A percentile compares a stretch with the other conserved stretches of the same genome.
These are phyloP conservation scores for Eucalyptus cladocalyx DNA, from an alignment of 345 rosid species.

Conservation along the genomic window DNA sequence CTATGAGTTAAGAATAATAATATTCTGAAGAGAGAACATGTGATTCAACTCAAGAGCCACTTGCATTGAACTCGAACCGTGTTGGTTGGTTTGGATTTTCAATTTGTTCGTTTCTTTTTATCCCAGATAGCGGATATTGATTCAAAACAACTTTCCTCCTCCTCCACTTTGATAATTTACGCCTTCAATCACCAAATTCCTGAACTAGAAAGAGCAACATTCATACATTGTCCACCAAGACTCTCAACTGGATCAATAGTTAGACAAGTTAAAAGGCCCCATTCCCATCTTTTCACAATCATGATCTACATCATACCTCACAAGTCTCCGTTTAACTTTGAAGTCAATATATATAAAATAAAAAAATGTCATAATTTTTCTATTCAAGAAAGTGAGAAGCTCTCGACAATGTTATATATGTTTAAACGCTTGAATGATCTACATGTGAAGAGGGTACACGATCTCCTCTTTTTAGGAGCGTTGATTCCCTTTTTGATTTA, in stretches of 20 bases:
- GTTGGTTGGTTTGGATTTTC: background rate
- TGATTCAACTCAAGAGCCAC: background rate
- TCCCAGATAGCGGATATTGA: background rate
- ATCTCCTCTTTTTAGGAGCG: accelerated
- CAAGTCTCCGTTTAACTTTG: too few relatives aligned
- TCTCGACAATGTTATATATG: too few relatives aligned
- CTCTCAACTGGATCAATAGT: too few relatives aligned
- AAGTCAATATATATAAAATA: too few relatives aligned
- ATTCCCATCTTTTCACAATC: too few relatives aligned
- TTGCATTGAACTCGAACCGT: accelerated
- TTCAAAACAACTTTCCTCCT: background rate
- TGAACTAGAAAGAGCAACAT: background rate
- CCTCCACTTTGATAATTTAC: background rate
- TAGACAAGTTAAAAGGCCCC: too few relatives aligned
- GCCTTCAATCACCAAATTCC: accelerated
- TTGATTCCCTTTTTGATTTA: background rate
- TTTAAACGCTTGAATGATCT: accelerated
- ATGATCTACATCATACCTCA: too few relatives aligned
- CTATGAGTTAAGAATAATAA: background rate
- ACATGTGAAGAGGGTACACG: background rate
- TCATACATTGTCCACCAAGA: too few relatives aligned
- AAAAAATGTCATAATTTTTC: too few relatives aligned
- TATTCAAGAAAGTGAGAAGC: background rate
- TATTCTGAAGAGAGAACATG: background rate
- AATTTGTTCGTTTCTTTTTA: background rate